Evolutionary conservation across 176 grass and related monocot species (phyloP), one percentile per base, ranked within the genome.

Genomic region (Zea luxurians): DNA sequence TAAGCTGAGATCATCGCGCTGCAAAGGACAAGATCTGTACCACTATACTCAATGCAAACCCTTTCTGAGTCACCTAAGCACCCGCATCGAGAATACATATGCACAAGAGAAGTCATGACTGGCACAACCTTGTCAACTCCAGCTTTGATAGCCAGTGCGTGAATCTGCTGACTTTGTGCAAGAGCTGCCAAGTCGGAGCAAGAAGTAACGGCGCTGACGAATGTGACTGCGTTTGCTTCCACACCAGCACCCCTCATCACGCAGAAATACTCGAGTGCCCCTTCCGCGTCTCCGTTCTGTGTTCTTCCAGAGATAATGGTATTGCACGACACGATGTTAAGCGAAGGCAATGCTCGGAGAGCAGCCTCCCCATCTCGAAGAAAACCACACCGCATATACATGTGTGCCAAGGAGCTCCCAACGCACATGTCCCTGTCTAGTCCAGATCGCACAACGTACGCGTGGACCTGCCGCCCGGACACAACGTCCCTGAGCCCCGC

Each of bases 141-240:
- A 44, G 62, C 72, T 71, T 84, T 90, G 37, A 90, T 71, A 64
- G 36, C 83, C 7, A 84, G 85, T 2, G 83, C 80, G 16, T 93
- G 91, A 52, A 90, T 38, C 67, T 93, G 85, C 48, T 85, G 79
- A 40, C 91, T 85, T 64, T 88, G 85, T 20, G 83, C 88, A 47
- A 93, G 88, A 41, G 83, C 63, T n/a, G 85, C 91, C 76, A 93
- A 81, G 4, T 93, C 83, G 3, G 83, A 88, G 80, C 88, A 93
- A 37, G 83, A 77, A 59, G 80, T 88, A 54, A 93, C 75, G 13
- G 58, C 70, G 34, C 91, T 90, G 4, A 93, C 88, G 1, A 90
- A 88, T 13, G 80, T 90, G 46, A 83, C 62, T 38, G 64, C 79
- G n/a, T 90, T 70, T 4, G 83, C 68, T 48, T 52, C 71, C 44